A percentile compares a stretch with the other conserved stretches of the same genome.
phyloP scores from a whole-genome alignment of 2,329 filamentous ascomycete genomes.

The Stachybotrys chartarum region DNA sequence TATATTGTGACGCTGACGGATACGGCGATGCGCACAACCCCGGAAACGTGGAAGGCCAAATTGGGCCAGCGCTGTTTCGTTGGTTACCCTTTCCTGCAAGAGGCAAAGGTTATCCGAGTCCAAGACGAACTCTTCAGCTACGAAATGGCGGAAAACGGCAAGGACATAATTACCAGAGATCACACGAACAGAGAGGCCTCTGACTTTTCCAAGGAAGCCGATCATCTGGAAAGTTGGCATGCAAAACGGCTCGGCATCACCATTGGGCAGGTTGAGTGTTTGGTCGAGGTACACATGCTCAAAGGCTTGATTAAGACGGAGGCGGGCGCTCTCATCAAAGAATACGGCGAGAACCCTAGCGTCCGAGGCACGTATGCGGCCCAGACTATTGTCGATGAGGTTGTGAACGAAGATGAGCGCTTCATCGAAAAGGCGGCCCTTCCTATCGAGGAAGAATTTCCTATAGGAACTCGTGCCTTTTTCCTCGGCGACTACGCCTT shows the following conservation, averaged over 20 bases:
- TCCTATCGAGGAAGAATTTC: constrained; percentile 87
- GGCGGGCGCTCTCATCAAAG: constrained; percentile 83
- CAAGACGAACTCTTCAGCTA: constrained; percentile 95
- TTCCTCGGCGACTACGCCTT: constrained; percentile 93
- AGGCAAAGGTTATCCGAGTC: constrained; percentile 82
- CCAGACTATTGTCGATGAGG: constrained; percentile 83
- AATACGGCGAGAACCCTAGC: constrained; percentile 80
- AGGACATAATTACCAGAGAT: constrained; percentile 58
- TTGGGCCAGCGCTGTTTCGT: constrained; percentile 83
- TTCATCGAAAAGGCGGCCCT: constrained; percentile 88
- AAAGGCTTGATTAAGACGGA: constrained; percentile 88
- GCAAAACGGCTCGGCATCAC: constrained; percentile 86
- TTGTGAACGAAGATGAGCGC: constrained; percentile 83
- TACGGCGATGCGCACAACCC: constrained; percentile 62
- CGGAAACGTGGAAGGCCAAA: constrained; percentile 67
- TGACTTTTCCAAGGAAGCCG: constrained; percentile 77
- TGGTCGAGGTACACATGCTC: constrained; percentile 89
- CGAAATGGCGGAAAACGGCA: constrained; percentile 57
- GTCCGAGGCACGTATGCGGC: constrained; percentile 86
- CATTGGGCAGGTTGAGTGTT: constrained; percentile 77
- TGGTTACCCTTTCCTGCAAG: constrained; percentile 91
- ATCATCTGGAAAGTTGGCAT: constrained; percentile 78
- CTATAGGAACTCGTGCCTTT: constrained; percentile 74
- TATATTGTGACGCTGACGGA: constrained; percentile 83
- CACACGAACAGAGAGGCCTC: constrained; percentile 72